phyloP scores from a whole-genome alignment of 2,329 filamentous ascomycete genomes.

The Fusarium proliferatum region DNA sequence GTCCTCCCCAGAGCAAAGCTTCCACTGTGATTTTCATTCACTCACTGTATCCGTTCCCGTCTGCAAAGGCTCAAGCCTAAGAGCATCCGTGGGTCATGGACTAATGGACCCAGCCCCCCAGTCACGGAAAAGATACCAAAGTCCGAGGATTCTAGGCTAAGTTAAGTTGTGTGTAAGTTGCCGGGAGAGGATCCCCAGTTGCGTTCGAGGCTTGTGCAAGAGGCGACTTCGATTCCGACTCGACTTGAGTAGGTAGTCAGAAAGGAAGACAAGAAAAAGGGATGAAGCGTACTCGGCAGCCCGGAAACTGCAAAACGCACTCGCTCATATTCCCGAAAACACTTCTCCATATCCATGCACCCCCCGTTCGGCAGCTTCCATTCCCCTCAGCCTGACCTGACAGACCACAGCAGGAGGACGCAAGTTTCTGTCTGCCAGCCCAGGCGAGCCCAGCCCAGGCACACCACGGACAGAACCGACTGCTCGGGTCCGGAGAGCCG shows the following conservation, averaged over 20 bases:
- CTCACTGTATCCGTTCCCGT: conserved; percentile 6
- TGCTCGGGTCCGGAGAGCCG: conserved; percentile 42
- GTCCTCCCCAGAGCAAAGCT: neutral
- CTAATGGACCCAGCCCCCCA: conserved; percentile 14
- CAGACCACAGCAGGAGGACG: neutral
- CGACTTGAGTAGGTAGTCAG: neutral
- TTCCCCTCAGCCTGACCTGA: neutral
- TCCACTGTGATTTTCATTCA: neutral
- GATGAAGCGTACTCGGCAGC: neutral
- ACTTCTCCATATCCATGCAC: neutral
- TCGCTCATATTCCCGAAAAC: neutral
- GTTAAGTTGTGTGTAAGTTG: conserved; percentile 31
- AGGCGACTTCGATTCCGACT: conserved; percentile 6
- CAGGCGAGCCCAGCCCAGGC: conserved; percentile 16
- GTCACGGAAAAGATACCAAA: conserved; percentile 14
- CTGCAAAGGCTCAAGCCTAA: conserved; percentile 12
- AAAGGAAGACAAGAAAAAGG: neutral
- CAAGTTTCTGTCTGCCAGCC: conserved; percentile 6
- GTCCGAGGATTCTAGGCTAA: conserved; percentile 15
- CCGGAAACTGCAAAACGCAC: neutral
- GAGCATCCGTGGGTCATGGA: neutral
- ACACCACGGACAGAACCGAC: conserved; percentile 37
- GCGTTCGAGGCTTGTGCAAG: conserved; percentile 14
- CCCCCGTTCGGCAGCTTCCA: neutral
- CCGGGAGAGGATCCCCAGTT: conserved; percentile 9